phyloP scores from a whole-genome alignment of 169 alveolate genomes.

The Plasmodium vinckei region DNA sequence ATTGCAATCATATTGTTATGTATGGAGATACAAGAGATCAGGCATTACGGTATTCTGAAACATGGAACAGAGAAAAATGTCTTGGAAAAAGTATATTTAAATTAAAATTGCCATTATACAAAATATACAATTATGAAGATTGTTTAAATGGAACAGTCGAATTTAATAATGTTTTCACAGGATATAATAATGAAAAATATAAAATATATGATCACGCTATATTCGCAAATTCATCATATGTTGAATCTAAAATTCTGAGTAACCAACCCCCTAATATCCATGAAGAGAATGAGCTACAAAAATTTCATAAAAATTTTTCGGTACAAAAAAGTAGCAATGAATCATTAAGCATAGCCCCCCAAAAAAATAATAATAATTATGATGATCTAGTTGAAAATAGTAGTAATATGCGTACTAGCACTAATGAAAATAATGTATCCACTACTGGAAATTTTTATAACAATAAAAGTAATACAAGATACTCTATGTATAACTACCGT shows the following conservation, averaged over 20 bases:
- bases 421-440: too few relatives aligned
- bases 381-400: neutral
- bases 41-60: conserved; percentile 81
- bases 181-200: conserved; percentile 42
- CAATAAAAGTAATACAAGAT: neutral
- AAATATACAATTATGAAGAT: conserved; percentile 66
- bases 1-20: conserved; percentile 90
- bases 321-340: neutral
- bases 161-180: conserved; percentile 15
- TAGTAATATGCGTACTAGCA: neutral
- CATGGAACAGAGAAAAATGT: conserved; percentile 81
- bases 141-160: conserved; percentile 37
- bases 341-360: neutral
- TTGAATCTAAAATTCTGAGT: conserved; percentile 11
- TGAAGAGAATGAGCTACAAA: conserved; percentile 8
- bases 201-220: conserved; percentile 55
- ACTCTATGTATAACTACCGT: conserved; percentile 17
- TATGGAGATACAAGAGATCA: conserved; percentile 89
- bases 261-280: neutral
- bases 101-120: conserved; percentile 75
- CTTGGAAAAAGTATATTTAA: conserved; percentile 84
- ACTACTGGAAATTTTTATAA: neutral
- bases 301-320: neutral
- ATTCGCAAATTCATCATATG: conserved; percentile 61
- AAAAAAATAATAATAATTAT: too few relatives aligned